phyloP scores from a whole-genome alignment of 73 alveolate species.

The Stentor roeselii region DNA sequence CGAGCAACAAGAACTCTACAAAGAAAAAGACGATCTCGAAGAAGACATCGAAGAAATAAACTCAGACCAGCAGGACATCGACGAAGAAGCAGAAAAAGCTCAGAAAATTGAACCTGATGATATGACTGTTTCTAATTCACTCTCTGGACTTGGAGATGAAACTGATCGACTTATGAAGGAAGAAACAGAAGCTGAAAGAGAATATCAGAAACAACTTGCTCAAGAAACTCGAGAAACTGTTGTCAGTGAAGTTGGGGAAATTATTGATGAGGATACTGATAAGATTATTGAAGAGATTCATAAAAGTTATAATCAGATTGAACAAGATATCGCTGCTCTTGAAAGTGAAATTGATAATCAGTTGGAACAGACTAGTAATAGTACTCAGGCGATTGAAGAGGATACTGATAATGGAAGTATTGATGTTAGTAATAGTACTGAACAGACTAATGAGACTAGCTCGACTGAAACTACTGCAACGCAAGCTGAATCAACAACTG shows the following conservation, averaged over 20 bases:
- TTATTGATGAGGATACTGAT: constrained; percentile 11
- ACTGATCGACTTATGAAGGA: not conserved
- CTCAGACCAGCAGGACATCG: not conserved
- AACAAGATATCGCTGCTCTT: not conserved
- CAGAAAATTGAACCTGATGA: not conserved
- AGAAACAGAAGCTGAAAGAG: not conserved
- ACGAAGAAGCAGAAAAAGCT: not conserved
- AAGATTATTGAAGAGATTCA: not conserved
- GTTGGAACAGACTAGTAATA: not conserved
- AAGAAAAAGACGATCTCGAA: not conserved
- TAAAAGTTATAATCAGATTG: not conserved
- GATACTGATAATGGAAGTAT: not conserved
- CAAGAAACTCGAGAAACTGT: not conserved
- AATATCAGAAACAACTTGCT: not conserved
- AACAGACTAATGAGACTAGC: not conserved
- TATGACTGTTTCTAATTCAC: not conserved
- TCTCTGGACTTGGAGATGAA: constrained; percentile 1
- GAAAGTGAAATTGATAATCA: not conserved
- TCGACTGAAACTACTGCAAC: not conserved
- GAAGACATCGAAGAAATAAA: not conserved
- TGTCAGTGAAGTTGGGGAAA: not conserved
- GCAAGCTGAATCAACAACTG: not conserved
- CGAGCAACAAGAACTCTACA: not conserved
- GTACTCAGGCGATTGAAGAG: not conserved
- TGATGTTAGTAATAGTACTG: not conserved